Evolutionary conservation across 129 eudicot species (phyloP).

Genomic region (Tagetes erecta): DNA sequence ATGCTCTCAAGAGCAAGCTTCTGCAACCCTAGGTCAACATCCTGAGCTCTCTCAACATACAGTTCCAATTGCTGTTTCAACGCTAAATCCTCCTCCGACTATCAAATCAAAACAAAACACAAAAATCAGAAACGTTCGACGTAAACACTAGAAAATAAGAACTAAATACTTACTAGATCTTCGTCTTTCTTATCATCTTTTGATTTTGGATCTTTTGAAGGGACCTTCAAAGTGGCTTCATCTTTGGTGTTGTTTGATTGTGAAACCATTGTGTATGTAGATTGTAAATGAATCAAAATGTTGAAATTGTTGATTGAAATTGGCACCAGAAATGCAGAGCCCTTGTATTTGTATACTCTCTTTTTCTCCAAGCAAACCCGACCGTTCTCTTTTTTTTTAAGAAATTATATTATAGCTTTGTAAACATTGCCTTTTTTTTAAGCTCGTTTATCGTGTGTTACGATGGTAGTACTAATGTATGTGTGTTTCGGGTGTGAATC

Average conservation of each 20-base stretch:
- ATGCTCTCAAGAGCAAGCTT: conserved; percentile 88
- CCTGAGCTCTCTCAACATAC: conserved; percentile 89
- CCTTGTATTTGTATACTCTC: not conserved
- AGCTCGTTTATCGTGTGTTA: no score
- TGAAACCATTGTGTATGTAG: conserved; percentile 41
- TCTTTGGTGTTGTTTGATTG: conserved; percentile 44
- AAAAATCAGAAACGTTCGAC: conserved; percentile 9
- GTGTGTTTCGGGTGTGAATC: no score
- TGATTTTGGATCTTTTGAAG: conserved; percentile 69
- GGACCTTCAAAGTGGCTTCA: conserved; percentile 50
- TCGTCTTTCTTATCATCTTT: conserved; percentile 89
- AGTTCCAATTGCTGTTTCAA: conserved; percentile 87
- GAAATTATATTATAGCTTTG: no score
- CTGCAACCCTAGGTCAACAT: conserved; percentile 73
- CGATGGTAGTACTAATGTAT: no score
- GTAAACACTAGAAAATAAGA: not conserved
- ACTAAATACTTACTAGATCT: conserved; percentile 59
- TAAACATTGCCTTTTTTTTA: no score
- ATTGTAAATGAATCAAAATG: not conserved
- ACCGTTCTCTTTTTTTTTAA: not conserved
- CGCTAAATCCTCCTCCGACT: conserved; percentile 95
- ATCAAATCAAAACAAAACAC: not conserved
- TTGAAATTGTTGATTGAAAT: no score
- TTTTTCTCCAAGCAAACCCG: conserved; percentile 2
- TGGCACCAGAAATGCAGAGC: not conserved